Conservation (phyloP, 2,329 filamentous ascomycete species). For the Spiromastix sp. region DNA sequence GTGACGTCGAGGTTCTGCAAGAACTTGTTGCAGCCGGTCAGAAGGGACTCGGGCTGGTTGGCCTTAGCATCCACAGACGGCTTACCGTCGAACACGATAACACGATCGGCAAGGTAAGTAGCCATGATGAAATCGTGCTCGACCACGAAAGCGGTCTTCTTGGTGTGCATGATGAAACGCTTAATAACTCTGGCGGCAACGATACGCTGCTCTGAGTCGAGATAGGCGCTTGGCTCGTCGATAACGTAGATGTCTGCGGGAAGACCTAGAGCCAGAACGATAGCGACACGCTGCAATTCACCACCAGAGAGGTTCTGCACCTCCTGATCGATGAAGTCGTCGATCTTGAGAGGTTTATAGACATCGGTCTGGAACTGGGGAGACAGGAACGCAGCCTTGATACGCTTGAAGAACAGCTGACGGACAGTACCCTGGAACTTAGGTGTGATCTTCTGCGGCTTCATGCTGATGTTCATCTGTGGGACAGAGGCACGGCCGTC, state of each 20-base stretch:
- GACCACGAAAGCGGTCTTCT: slow-evolving; percentile 98
- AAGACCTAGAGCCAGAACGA: slow-evolving; percentile 88
- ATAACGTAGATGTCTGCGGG: slow-evolving; percentile 98
- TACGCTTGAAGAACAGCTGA: slow-evolving; percentile 99
- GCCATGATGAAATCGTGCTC: slow-evolving; percentile 99
- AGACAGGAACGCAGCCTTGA: slow-evolving; percentile 90
- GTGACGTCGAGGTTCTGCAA: slow-evolving; percentile 95
- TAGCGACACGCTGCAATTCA: slow-evolving; percentile 98
- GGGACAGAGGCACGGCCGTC: slow-evolving; percentile 70
- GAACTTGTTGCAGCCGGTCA: slow-evolving; percentile 95
- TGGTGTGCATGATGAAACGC: slow-evolving; percentile 99
- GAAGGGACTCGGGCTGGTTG: slow-evolving; percentile 79
- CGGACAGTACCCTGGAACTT: slow-evolving; percentile 96
- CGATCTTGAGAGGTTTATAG: slow-evolving; percentile 97
- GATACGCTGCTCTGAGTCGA: slow-evolving; percentile 98
- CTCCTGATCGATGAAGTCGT: slow-evolving; percentile 99
- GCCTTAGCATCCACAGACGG: slow-evolving; percentile 82
- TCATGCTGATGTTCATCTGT: slow-evolving; percentile 97
- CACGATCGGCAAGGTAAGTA: slow-evolving; percentile 73
- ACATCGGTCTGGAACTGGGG: slow-evolving; percentile 99
- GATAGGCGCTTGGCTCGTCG: slow-evolving; percentile 93
- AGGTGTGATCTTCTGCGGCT: slow-evolving; percentile 97
- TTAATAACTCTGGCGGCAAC: slow-evolving; percentile 96
- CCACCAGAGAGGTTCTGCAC: slow-evolving; percentile 98
- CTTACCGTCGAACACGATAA: slow-evolving; percentile 96